Evolutionary conservation across 2,329 filamentous ascomycete genomes (phyloP), one percentile per base, ranked within the genome.

Genomic region (Nigrospora osmanthi): DNA sequence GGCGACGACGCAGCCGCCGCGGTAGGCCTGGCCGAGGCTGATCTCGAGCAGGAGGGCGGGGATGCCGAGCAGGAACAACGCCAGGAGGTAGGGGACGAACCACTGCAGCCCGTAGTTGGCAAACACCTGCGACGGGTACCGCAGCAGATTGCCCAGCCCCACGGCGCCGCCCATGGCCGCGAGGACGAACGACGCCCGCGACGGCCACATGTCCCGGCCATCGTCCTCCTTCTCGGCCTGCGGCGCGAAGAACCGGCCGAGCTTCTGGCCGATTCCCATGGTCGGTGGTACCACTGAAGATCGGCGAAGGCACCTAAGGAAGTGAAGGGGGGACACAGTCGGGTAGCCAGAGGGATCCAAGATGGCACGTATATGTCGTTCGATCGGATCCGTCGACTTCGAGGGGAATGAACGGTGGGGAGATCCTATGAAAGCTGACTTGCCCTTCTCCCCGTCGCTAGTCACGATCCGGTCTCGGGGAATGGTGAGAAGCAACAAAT

Each of bases 11-110:
- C 69, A 71, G 12, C 75, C 75, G 34, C 72, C 75, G 12, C 74
- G 73, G 53, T 78, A 77, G 5, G 75, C 75, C 52, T 79, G 85
- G 39, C 88, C 88, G 43, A 87, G 88, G 43, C 85, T 85, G 42
- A 80, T 76, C 54, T 80, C 76, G 17, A 79, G 68, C 11, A 78
- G 68, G 35, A 80, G 65, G 0, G 71, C 67, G 0, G 76, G 76
- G 38, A 80, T 78, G 34, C 75, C 75, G 45, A 80, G 68, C 11
- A 78, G 58, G 45, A 76, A 72, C 14, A 80, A 66, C 6, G 73
- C 72, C 46, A 79, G 60, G 4, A 79, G 55, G 48, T 80, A 80
- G 0, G 76, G 76, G 16, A 80, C 71, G 56, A 78, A 80, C 76
- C 76, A 80, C 53, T 80, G 76, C 7, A 79, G 62, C 3, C 76